These are phyloP conservation scores for Paraphaeosphaeria sporulosa DNA, from an alignment of 2,329 filamentous ascomycete genomes.

Conservation along the genomic window DNA sequence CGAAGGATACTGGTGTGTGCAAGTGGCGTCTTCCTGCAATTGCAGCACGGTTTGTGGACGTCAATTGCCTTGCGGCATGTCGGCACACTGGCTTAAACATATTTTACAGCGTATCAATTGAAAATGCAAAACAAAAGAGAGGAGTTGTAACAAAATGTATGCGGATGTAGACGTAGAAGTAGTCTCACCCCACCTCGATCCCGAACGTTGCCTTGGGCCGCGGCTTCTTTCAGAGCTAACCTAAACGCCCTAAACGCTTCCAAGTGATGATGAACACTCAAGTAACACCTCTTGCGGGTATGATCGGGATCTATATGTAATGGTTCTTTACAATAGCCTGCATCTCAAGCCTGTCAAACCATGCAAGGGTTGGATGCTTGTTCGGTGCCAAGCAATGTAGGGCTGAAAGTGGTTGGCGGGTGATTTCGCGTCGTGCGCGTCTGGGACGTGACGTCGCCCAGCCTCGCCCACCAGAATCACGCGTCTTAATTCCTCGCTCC, in stretches of 20 bases:
- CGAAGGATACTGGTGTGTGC: slow-evolving; percentile 65
- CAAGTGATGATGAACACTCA: neutral
- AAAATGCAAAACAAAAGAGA: slow-evolving; percentile 5
- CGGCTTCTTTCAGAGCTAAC: slow-evolving; percentile 16
- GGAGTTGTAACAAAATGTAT: neutral
- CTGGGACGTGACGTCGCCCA: slow-evolving; percentile 36
- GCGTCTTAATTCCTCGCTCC: slow-evolving; percentile 15
- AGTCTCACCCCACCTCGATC: slow-evolving; percentile 19
- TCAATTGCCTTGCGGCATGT: slow-evolving; percentile 52
- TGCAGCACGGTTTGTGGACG: slow-evolving; percentile 34
- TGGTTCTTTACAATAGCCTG: neutral
- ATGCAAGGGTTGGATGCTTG: slow-evolving; percentile 8
- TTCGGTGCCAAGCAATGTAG: slow-evolving; percentile 33
- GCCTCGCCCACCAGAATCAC: slow-evolving; percentile 21
- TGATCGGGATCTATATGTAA: neutral
- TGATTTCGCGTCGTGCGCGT: slow-evolving; percentile 45
- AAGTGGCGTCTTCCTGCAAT: slow-evolving; percentile 49
- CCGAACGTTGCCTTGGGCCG: slow-evolving; percentile 20
- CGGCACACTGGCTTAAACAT: slow-evolving; percentile 56
- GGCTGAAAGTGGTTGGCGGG: slow-evolving; percentile 23
- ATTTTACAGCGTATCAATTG: slow-evolving; percentile 10
- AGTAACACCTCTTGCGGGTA: neutral
- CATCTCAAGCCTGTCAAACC: neutral
- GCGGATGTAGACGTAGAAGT: neutral
- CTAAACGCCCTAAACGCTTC: slow-evolving; percentile 8